Percentiles rank a stretch among this genome's conserved stretches.
Conservation (phyloP, 164 flowering plant genomes). For the Pachysandra terminalis region DNA sequence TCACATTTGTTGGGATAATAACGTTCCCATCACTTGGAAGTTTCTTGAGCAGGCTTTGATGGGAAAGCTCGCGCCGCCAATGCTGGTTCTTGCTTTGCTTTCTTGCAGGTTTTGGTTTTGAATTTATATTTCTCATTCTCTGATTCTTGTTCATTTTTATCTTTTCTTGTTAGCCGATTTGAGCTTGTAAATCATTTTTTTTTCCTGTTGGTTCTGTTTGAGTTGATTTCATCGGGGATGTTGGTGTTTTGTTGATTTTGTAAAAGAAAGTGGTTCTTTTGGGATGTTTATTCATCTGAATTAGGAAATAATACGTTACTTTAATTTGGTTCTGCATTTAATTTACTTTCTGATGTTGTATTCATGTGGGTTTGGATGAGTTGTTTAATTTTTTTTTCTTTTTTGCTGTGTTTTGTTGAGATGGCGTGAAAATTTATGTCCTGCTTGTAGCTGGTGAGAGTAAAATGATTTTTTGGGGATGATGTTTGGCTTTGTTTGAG, state of each 20-base stretch:
- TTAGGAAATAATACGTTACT: background rate
- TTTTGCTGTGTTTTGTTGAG: too few relatives aligned
- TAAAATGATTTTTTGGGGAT: background rate
- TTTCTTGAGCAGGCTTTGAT: conserved; percentile 69
- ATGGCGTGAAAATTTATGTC: background rate
- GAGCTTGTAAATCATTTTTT: background rate
- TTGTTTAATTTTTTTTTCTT: too few relatives aligned
- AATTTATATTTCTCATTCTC: too few relatives aligned
- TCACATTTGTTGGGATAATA: conserved; percentile 88
- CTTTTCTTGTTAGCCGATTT: background rate
- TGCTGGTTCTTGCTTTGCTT: conserved; percentile 76
- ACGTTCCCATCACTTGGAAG: conserved; percentile 85
- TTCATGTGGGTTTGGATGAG: too few relatives aligned
- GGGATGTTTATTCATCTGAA: background rate
- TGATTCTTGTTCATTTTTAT: background rate
- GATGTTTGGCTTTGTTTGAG: background rate
- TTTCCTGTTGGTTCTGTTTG: background rate
- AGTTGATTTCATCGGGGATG: too few relatives aligned
- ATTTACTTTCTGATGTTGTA: background rate
- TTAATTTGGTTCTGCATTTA: too few relatives aligned
- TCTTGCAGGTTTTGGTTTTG: conserved; percentile 41
- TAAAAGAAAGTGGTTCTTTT: background rate
- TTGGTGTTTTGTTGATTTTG: background rate
- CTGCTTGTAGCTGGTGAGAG: too few relatives aligned
- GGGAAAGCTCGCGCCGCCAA: conserved; percentile 59